Base-by-base conservation (phyloP, 495 filamentous ascomycete species). In the Ramalina intermedia region DNA sequence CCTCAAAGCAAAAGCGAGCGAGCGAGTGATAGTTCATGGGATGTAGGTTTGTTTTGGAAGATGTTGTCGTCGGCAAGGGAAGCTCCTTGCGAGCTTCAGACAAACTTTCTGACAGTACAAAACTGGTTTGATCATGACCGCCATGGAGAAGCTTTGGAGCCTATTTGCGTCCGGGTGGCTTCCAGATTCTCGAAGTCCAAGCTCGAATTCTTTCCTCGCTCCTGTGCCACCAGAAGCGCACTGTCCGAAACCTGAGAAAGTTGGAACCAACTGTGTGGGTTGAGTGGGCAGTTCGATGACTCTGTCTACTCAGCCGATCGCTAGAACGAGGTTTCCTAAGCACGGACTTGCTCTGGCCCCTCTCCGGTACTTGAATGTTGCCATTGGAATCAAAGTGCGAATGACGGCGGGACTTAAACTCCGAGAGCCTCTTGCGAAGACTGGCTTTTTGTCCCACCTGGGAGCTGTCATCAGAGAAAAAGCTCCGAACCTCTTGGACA, bases 381-480 rank as follows among this genome's bases (percentile, higher is more conserved):
- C 57, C 54, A 12, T 42, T 37, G 7, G 54, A 57, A 43, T 36
- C 33, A 14, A 40, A 42, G 24, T 52, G 24, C 6, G 51, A 45
- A 13, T 47, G 48, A 11, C 29, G 29, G 7, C 47, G 47, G 8
- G 52, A 49, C 43, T 44, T 57, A 20, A 60, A 46, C 17, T 57
- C 47, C n/a, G 57, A 57, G 11, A 61, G 27, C 18, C 57, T 50
- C 47, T 54, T 60, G 41, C 59, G 52, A 3, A 61, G 48, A 47
- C 49, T 58, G 1, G 54, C 47, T 40, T 49, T 55, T 4, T 36
- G 51, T 21, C 21, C 24, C 23, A 45, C 44, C 35, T 59, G 57
- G 1, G 59, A 61, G 52, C 59, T 61, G 26, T 59, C 57, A 42
- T 61, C 59, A 9, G 59, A 60, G 20, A 61, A 61, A 36, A 60